Percentiles rank a stretch among this genome's conserved stretches.
Evolutionary conservation across 768 basidiomycete species (phyloP).

Genomic region (Terana coerulea): DNA sequence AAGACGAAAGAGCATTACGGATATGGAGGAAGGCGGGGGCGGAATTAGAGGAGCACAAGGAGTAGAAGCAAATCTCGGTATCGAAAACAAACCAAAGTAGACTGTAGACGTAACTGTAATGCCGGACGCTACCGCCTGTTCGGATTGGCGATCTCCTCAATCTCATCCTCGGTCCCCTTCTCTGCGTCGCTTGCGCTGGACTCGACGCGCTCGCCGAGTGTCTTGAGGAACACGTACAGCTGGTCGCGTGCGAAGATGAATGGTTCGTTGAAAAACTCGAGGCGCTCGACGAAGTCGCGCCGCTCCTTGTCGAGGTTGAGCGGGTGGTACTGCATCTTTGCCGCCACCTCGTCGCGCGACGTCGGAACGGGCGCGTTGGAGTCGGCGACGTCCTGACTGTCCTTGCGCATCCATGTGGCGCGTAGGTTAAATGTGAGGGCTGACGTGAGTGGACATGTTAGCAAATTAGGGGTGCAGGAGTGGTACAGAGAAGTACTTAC

Average conservation of each 20-base stretch:
- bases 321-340: constrained; percentile 60
- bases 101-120: too few species aligned
- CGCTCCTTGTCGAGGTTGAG: constrained; percentile 60
- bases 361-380: constrained; percentile 24
- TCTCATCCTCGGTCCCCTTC: constrained; percentile 28
- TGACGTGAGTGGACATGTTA: constrained; percentile 24
- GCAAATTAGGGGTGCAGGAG: neutral
- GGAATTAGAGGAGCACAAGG: neutral
- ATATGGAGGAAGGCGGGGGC: constrained; percentile 58
- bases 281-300: constrained; percentile 47
- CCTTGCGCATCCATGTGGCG: constrained; percentile 8
- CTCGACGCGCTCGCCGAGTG: constrained; percentile 48
- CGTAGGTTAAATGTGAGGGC: constrained; percentile 52
- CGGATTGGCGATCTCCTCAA: constrained; percentile 23
- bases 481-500: neutral
- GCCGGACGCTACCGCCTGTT: too few species aligned
- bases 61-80: neutral
- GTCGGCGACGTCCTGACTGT: neutral
- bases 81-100: neutral
- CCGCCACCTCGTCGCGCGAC: constrained; percentile 36
- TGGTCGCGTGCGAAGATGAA: constrained; percentile 73
- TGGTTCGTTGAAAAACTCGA: constrained; percentile 57
- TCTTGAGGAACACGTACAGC: constrained; percentile 62
- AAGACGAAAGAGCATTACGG: constrained; percentile 41
- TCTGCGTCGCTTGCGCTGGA: constrained; percentile 27